A percentile compares a stretch with the other conserved stretches of the same genome.
These are phyloP conservation scores for Tephrocybe sp. DNA, from an alignment of 768 basidiomycete genomes.

Conservation along the genomic window DNA sequence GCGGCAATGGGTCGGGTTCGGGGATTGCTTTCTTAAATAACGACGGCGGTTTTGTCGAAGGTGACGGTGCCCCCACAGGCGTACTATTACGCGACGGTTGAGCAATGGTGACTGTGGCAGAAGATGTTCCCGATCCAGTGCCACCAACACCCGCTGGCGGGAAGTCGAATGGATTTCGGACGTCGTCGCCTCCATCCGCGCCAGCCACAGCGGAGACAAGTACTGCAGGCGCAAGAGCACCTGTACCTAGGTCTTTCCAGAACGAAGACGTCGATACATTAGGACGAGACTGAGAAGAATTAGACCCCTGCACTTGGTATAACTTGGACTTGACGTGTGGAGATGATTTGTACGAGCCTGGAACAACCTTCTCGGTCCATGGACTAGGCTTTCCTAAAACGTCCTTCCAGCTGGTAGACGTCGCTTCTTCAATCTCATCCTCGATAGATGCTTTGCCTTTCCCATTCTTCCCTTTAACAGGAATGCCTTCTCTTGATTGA, in stretches of 20 bases:
- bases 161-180: conserved; percentile 33
- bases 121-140: conserved; percentile 35
- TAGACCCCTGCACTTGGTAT: conserved; percentile 20
- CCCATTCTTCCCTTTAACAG: conserved; percentile 28
- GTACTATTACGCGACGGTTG: conserved; percentile 40
- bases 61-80: conserved; percentile 17
- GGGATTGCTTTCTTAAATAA: conserved; percentile 23
- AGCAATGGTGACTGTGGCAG: conserved; percentile 35
- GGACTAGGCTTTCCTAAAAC: conserved; percentile 26
- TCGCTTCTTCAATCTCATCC: conserved; percentile 27
- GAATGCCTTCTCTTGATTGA: conserved; percentile 25
- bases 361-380: conserved; percentile 36
- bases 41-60: conserved; percentile 20
- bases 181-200: conserved; percentile 37
- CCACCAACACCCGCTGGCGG: conserved; percentile 23
- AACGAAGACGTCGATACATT: conserved; percentile 34
- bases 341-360: conserved; percentile 35
- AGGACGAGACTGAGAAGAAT: conserved; percentile 36
- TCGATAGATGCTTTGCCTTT: conserved; percentile 30
- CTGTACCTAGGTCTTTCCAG: conserved; percentile 52
- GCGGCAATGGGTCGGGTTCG: conserved; percentile 16
- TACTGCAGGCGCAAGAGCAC: conserved; percentile 51
- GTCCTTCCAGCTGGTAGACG: conserved; percentile 38
- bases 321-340: conserved; percentile 28
- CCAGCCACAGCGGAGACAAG: conserved; percentile 48